Percentiles rank a stretch among this genome's conserved stretches.
Conservation (phyloP, 768 basidiomycete genomes). For the Agaricus blazei region DNA sequence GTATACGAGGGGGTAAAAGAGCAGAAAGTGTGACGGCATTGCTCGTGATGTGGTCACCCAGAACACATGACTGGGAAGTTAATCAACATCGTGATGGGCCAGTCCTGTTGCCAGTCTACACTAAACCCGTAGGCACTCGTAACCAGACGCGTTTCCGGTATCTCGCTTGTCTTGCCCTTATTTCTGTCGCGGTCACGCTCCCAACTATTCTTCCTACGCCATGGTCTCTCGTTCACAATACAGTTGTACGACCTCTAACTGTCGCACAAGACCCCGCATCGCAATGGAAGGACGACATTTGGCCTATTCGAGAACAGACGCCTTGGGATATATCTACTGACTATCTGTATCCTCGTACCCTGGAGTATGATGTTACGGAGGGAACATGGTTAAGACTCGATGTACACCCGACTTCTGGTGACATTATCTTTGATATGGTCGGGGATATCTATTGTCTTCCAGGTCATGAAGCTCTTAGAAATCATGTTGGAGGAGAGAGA, state of each 20-base stretch:
- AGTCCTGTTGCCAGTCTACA: neutral
- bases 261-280: constrained; percentile 23
- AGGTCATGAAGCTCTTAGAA: constrained; percentile 24
- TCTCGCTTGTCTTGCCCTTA: constrained; percentile 19
- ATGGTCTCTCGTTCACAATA: constrained; percentile 24
- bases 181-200: constrained; percentile 27
- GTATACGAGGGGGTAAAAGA: too few relatives aligned
- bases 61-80: too few relatives aligned
- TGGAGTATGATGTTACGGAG: constrained; percentile 65
- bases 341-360: constrained; percentile 58
- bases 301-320: constrained; percentile 54
- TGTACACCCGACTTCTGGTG: constrained; percentile 64
- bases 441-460: constrained; percentile 74
- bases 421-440: constrained; percentile 71
- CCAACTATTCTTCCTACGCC: constrained; percentile 29
- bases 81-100: neutral
- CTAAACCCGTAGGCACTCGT: neutral
- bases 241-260: constrained; percentile 15
- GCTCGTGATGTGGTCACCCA: too few relatives aligned
- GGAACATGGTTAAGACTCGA: constrained; percentile 76
- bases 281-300: constrained; percentile 49
- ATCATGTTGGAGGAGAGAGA: constrained; percentile 13
- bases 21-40: too few relatives aligned
- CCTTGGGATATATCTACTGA: constrained; percentile 77
- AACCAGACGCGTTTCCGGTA: neutral